Conservation (phyloP, 2,329 filamentous ascomycete species). For the Xylariaceae sp. region DNA sequence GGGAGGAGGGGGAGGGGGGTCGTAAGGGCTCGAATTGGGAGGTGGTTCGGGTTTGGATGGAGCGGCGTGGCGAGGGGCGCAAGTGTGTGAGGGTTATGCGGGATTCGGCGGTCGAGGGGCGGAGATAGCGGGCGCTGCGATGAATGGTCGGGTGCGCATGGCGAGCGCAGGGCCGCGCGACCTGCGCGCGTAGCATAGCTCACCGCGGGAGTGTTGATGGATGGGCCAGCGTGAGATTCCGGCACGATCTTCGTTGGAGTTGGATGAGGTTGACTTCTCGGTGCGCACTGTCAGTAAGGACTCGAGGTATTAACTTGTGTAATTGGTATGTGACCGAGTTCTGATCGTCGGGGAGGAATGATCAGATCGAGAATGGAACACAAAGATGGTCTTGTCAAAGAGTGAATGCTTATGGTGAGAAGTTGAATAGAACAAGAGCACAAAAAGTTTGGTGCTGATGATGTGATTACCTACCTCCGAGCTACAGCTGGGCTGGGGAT, state of each 20-base stretch:
- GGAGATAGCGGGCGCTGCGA: neutral
- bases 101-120: constrained; percentile 11
- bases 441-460: too few species aligned
- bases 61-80: constrained; percentile 27
- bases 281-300: neutral
- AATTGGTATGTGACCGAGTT: too few species aligned
- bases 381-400: too few species aligned
- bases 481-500: too few species aligned
- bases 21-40: constrained; percentile 58
- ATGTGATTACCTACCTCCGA: too few species aligned
- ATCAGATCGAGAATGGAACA: too few species aligned
- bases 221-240: neutral
- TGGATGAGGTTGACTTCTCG: constrained; percentile 13
- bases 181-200: constrained; percentile 21
- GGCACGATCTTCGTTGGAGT: neutral
- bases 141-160: constrained; percentile 10
- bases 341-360: too few species aligned
- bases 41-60: constrained; percentile 19
- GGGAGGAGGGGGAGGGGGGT: constrained; percentile 71
- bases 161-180: constrained; percentile 16
- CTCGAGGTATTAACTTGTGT: too few species aligned
- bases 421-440: too few species aligned
- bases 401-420: too few species aligned
- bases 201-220: neutral
- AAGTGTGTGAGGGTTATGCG: constrained; percentile 11